These are phyloP conservation scores for Colletotrichum australisinense DNA, from an alignment of 2,329 filamentous ascomycete genomes.

Conservation along the genomic window DNA sequence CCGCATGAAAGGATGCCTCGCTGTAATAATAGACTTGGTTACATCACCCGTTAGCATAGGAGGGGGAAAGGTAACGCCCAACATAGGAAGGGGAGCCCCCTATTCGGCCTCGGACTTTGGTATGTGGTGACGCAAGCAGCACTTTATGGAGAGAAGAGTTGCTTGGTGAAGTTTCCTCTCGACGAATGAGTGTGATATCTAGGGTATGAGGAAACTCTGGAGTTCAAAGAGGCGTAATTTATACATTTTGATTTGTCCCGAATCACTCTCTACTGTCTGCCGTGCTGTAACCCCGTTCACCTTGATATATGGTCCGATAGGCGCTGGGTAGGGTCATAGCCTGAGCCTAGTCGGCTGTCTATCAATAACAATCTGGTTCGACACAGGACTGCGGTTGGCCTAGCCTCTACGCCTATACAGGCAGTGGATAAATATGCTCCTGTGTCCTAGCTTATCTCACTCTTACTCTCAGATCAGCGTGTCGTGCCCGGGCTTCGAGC, in stretches of 20 bases:
- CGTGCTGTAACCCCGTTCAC: neutral
- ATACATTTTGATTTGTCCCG: conserved; percentile 31
- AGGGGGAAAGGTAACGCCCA: conserved; percentile 8
- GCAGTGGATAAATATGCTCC: too few species aligned
- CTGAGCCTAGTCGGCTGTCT: neutral
- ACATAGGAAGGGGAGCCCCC: conserved; percentile 10
- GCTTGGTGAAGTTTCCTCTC: conserved; percentile 17
- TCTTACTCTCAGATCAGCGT: neutral
- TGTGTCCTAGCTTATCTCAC: neutral
- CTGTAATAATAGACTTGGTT: conserved; percentile 46
- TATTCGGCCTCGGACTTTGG: conserved; percentile 25
- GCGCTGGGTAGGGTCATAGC: neutral
- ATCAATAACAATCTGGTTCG: neutral
- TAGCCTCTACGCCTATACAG: neutral
- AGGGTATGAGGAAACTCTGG: conserved; percentile 34
- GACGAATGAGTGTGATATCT: conserved; percentile 33
- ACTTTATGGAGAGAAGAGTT: neutral
- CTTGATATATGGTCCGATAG: neutral
- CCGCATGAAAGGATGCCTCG: conserved; percentile 39
- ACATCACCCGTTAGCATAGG: conserved; percentile 38
- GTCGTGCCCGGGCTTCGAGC: neutral
- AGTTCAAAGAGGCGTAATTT: conserved; percentile 36
- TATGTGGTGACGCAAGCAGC: conserved; percentile 19
- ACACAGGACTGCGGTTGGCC: neutral
- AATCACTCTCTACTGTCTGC: neutral